Evolutionary conservation across 2,329 filamentous ascomycete genomes (phyloP), one percentile per base, ranked within the genome.

Genomic region (Talaromyces sp.): DNA sequence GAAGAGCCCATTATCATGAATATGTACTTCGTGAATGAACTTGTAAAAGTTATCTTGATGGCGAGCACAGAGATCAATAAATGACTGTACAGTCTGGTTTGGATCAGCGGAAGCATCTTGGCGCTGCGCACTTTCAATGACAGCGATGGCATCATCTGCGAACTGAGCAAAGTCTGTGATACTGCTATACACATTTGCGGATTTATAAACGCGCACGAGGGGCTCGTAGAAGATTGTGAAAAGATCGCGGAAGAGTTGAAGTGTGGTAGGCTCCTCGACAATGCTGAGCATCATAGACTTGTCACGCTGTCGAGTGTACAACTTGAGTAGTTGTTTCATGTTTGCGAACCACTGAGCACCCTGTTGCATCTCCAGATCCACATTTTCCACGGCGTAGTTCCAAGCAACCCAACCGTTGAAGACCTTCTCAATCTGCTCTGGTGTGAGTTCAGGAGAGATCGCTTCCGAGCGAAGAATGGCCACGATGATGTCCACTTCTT

Each of bases 201-300:
- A 96, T 76, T 97, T 99, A 81, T 99, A 99, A 0, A 99, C 94
- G 43, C 94, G 85, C 14, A 99, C 91, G 19, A 99, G 85, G 0
- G 94, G 94, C 70, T 99, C 94, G 75, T 99, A 99, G 77, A 99
- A 99, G 69, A 99, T 97, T 30, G 91, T 96, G 72, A 99, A 97
- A 20, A 99, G 82, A 67, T 99, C 94, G 43, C 91, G 86, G 82
- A 99, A 94, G 24, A 99, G 82, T 69, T 95, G 89, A n/a, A 99
- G 80, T 0, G 94, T 97, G n/a, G 93, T 92, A 0, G 94, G 91
- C 76, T 99, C 93, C 74, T 97, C 92, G 47, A 99, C 94, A 65
- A 97, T 86, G 57, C 86, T 85, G 49, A 97, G 80, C 93, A 99
- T 97, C 92, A 96, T 97, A 29, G 86, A 80, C 84, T 99, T 99